Evolutionary conservation across 2,329 filamentous ascomycete species (phyloP).

Genomic region (Alternaria longipes): DNA sequence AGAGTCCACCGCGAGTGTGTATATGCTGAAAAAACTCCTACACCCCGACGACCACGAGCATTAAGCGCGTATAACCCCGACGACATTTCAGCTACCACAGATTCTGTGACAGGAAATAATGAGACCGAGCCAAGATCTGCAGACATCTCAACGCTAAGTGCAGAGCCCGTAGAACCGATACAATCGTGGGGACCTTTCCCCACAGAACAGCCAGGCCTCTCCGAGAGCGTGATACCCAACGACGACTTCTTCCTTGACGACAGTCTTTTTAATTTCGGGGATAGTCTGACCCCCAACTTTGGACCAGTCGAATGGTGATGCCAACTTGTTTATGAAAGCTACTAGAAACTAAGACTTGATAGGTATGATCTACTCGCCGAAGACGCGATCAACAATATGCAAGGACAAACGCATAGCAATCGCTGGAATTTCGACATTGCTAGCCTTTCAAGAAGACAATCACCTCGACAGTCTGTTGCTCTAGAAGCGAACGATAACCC

Average conservation of each 20-base stretch:
- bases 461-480: conserved; percentile 26
- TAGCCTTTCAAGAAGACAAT: conserved; percentile 55
- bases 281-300: conserved; percentile 49
- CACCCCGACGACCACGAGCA: conserved; percentile 18
- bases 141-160: conserved; percentile 13
- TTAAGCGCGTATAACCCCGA: conserved; percentile 23
- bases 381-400: conserved; percentile 51
- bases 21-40: conserved; percentile 38
- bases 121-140: conserved; percentile 6
- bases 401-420: conserved; percentile 43
- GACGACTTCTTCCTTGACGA: conserved; percentile 37
- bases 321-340: neutral
- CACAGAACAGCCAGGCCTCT: conserved; percentile 20
- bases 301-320: conserved; percentile 56
- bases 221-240: conserved; percentile 31
- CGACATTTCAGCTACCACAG: conserved; percentile 1
- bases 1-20: conserved; percentile 55
- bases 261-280: conserved; percentile 35
- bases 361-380: conserved; percentile 56
- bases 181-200: conserved; percentile 30
- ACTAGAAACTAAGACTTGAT: conserved; percentile 1
- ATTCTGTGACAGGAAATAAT: conserved; percentile 9
- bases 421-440: conserved; percentile 53
- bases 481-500: conserved; percentile 36
- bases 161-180: conserved; percentile 15